Evolutionary conservation across 805 yeast genomes (phyloP).

Genomic region (Nakazawaea anatomiae): DNA sequence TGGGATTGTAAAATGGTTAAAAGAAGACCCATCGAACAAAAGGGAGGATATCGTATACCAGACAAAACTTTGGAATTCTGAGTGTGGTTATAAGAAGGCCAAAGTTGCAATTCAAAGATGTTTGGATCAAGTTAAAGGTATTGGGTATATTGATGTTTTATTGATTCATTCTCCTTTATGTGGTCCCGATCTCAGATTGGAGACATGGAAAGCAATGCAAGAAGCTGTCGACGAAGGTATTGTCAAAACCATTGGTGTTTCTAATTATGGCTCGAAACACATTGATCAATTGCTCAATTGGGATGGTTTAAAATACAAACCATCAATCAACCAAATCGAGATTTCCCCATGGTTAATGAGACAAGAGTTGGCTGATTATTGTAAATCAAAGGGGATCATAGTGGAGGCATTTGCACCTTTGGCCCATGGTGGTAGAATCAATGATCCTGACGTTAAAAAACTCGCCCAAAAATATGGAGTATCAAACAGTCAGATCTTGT

Average conservation of each 20-base stretch:
- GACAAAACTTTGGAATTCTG: constrained; percentile 68
- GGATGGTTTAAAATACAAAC: constrained; percentile 47
- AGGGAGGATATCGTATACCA: constrained; percentile 56
- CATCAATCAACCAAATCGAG: constrained; percentile 79
- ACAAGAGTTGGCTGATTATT: constrained; percentile 54
- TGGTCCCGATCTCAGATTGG: constrained; percentile 43
- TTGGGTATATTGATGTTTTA: constrained; percentile 68
- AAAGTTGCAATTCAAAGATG: constrained; percentile 53
- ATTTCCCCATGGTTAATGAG: constrained; percentile 81
- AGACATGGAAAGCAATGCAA: constrained; percentile 68
- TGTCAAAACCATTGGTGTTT: constrained; percentile 69
- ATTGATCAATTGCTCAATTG: constrained; percentile 55
- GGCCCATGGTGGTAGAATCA: constrained; percentile 48
- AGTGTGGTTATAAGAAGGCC: constrained; percentile 55
- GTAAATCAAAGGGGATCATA: constrained; percentile 46
- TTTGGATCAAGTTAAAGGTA: constrained; percentile 40
- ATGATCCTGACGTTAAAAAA: constrained; percentile 44
- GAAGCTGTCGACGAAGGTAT: constrained; percentile 57
- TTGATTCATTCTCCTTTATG: constrained; percentile 61
- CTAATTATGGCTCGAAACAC: constrained; percentile 61
- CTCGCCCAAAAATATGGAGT: constrained; percentile 45
- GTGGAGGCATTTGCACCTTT: constrained; percentile 82
- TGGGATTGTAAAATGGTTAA: constrained; percentile 37
- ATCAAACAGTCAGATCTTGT: constrained; percentile 55
- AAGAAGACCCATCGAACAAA: constrained; percentile 30